phyloP scores from a whole-genome alignment of 2,329 filamentous ascomycete genomes.

The Macrophomina tecta region DNA sequence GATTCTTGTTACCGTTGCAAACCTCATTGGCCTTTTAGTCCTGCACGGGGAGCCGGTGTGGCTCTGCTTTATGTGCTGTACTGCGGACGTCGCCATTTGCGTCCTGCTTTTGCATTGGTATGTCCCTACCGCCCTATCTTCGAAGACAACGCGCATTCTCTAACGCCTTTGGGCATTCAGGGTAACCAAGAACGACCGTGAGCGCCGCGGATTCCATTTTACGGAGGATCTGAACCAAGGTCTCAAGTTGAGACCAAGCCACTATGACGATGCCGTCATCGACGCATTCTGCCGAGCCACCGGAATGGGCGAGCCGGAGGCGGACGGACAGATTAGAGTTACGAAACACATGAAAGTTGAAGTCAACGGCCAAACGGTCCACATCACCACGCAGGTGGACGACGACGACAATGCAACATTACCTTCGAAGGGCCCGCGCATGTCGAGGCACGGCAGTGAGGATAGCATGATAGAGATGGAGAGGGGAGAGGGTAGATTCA shows the following conservation, averaged over 20 bases:
- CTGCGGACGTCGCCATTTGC: slow-evolving; percentile 67
- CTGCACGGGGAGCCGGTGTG: slow-evolving; percentile 68
- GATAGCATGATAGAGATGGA: slow-evolving; percentile 25
- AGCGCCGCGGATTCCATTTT: slow-evolving; percentile 15
- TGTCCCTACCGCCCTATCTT: background rate
- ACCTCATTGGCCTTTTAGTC: slow-evolving; percentile 64
- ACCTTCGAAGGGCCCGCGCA: background rate
- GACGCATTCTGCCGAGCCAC: slow-evolving; percentile 14
- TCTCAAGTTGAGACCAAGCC: slow-evolving; percentile 1
- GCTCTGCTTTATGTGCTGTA: slow-evolving; percentile 71
- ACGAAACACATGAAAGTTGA: slow-evolving; percentile 3
- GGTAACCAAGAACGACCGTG: slow-evolving; percentile 23
- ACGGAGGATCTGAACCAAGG: slow-evolving; percentile 10
- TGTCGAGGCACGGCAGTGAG: slow-evolving; percentile 11
- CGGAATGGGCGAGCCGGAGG: background rate
- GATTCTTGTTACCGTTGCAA: slow-evolving; percentile 63
- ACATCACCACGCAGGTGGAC: background rate
- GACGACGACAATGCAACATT: background rate
- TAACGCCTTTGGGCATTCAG: background rate
- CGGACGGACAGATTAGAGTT: slow-evolving; percentile 6
- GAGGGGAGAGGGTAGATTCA: slow-evolving; percentile 7
- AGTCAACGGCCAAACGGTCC: slow-evolving; percentile 20
- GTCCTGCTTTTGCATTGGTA: slow-evolving; percentile 66
- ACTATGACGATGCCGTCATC: slow-evolving; percentile 16
- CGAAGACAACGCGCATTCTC: background rate